A percentile compares a stretch with the other conserved stretches of the same genome.
Evolutionary conservation across 1,284 basidiomycete species (phyloP).

Genomic region (Cystobasidium slooffiae): DNA sequence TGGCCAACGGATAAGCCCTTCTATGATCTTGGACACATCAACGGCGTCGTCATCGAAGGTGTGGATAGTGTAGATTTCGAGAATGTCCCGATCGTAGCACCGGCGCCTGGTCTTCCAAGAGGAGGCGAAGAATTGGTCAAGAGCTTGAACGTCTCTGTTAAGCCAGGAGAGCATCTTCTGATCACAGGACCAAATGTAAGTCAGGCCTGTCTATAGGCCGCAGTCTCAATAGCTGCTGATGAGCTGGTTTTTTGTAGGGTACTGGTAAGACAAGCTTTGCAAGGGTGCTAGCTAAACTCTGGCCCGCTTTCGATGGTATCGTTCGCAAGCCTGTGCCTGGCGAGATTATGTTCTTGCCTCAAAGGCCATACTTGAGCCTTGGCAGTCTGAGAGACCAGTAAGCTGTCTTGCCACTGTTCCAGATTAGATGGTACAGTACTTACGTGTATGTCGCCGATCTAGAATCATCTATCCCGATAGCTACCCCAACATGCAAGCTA

Average conservation of each 20-base stretch:
- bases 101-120: slow-evolving; percentile 61
- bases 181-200: slow-evolving; percentile 75
- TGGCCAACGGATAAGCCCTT: slow-evolving; percentile 53
- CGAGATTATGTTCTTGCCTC: slow-evolving; percentile 83
- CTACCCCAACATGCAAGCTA: slow-evolving; percentile 72
- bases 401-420: slow-evolving; percentile 52
- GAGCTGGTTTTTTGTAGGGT: slow-evolving; percentile 21
- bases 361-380: slow-evolving; percentile 85
- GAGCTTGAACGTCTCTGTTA: slow-evolving; percentile 72
- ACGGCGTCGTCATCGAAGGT: slow-evolving; percentile 56
- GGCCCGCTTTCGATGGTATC: slow-evolving; percentile 65
- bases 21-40: slow-evolving; percentile 60
- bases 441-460: background rate
- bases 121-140: slow-evolving; percentile 70
- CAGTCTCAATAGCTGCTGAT: background rate
- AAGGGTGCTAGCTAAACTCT: slow-evolving; percentile 84
- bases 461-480: slow-evolving; percentile 80
- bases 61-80: slow-evolving; percentile 64
- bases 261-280: slow-evolving; percentile 92
- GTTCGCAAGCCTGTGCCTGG: slow-evolving; percentile 59
- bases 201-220: background rate
- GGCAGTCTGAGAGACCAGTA: slow-evolving; percentile 86
- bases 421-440: slow-evolving; percentile 36
- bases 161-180: slow-evolving; percentile 83
- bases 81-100: slow-evolving; percentile 76